A percentile compares a stretch with the other conserved stretches of the same genome.
phyloP scores from a whole-genome alignment of 1,139 yeast genomes.

The Saccharomyces hybrid region DNA sequence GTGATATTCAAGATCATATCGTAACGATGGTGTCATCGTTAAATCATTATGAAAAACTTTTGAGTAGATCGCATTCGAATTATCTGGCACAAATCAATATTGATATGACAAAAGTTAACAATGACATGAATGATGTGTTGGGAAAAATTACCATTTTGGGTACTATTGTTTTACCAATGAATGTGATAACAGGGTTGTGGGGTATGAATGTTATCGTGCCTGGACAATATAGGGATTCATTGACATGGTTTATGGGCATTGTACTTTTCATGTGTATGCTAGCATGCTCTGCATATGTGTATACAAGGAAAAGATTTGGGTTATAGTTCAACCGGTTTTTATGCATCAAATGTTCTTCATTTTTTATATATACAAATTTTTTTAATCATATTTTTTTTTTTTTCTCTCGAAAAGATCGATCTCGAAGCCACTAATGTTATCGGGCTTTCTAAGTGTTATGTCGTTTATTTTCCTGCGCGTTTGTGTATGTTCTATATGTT shows the following conservation, averaged over 20 bases:
- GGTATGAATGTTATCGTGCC: constrained; percentile 98
- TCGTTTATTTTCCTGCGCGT: background rate
- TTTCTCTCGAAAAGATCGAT: background rate
- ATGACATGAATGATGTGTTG: constrained; percentile 91
- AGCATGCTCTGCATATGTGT: constrained; percentile 39
- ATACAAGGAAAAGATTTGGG: constrained; percentile 38
- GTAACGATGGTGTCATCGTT: constrained; percentile 93
- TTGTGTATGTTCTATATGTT: constrained; percentile 1
- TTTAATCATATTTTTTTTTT: constrained; percentile 3
- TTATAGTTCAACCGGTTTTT: constrained; percentile 11
- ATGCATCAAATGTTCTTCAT: background rate
- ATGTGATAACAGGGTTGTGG: constrained; percentile 93
- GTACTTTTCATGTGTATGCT: constrained; percentile 38
- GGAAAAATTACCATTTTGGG: constrained; percentile 91
- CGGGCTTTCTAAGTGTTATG: background rate
- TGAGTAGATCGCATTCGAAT: constrained; percentile 89
- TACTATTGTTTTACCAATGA: constrained; percentile 88
- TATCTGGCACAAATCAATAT: constrained; percentile 93
- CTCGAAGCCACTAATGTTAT: background rate
- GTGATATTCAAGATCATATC: constrained; percentile 91
- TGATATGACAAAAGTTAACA: constrained; percentile 95
- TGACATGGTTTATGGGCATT: constrained; percentile 71
- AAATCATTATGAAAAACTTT: constrained; percentile 85
- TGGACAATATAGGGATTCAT: constrained; percentile 68
- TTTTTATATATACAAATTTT: background rate